Base-by-base conservation (phyloP, 805 yeast species). In the Hanseniaspora lachancei region DNA sequence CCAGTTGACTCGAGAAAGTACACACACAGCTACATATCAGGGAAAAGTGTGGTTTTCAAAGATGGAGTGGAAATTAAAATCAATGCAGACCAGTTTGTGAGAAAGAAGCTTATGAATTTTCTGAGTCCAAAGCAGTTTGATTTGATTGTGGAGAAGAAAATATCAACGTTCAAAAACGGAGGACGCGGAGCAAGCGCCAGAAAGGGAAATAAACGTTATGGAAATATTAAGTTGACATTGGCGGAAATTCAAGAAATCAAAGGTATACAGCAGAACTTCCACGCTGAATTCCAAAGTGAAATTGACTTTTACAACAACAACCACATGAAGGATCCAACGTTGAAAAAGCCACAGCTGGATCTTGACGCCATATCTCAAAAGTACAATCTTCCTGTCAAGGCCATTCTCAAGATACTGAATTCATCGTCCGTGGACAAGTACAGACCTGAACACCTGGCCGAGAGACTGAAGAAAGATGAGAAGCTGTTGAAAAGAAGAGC, bases 211-310 rank as follows among this genome's bases (percentile, higher is more conserved):
- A 16, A 23, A 3, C 29, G 29, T 23, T 23, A 41, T 23, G 29
- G 29, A 4, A 41, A 39, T 16, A 24, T 16, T 27, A 53, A 39
- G 27, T 24, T 53, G 20, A n/a, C 40, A 4, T 8, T 46, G 8
- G 8, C n/a, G 5, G 35, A 53, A n/a, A 46, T 53, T 40, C 46
- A 53, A 13, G 50, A 53, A 16, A 53, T 53, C 5, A 24, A 43
- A 29, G 24, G 23, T 1, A 10, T 46, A 13, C 39, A 53, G 8
- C 23, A 21, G 16, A 42, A 53, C 16, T 53, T 46, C 20, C 16
- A 20, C 12, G 13, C 5, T 18, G 47, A 53, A 10, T 23, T 27
- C 27, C n/a, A 23, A 9, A 27, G 20, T 21, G 40, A 53, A 32
- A 46, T 46, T 20, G 40, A 18, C 5, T 36, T 27, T 13, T 34